These are phyloP conservation scores for Komagataella populi DNA, from an alignment of 805 yeast species.

Conservation along the genomic window DNA sequence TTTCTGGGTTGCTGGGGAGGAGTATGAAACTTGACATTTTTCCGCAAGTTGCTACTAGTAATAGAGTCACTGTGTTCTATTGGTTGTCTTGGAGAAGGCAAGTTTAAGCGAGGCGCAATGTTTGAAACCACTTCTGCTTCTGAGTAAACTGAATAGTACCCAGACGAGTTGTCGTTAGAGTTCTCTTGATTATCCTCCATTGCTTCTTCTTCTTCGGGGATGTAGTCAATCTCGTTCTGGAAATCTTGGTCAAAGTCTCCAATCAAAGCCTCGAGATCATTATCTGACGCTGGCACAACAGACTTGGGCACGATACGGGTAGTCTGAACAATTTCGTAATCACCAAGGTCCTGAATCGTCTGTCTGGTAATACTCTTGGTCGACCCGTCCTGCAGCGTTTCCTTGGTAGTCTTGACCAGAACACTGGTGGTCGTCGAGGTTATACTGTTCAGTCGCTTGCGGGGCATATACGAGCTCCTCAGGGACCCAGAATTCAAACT, in stretches of 20 bases:
- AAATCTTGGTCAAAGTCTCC: conserved; percentile 14
- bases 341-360: conserved; percentile 34
- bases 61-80: not conserved
- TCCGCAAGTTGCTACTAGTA: conserved; percentile 3
- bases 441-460: conserved; percentile 6
- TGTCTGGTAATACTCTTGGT: conserved; percentile 42
- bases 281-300: conserved; percentile 8
- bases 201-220: not conserved
- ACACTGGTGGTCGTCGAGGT: conserved; percentile 9
- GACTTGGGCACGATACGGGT: conserved; percentile 19
- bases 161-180: not conserved
- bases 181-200: not conserved
- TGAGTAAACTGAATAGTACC: not conserved
- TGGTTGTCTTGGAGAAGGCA: not conserved
- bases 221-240: not conserved
- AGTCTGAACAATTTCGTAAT: conserved; percentile 32
- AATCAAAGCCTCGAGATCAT: conserved; percentile 15
- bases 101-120: not conserved
- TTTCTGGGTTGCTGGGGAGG: conserved; percentile 1
- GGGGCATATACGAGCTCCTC: not conserved
- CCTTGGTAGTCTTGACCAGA: conserved; percentile 35
- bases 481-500: conserved; percentile 12
- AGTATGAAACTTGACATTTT: conserved; percentile 11
- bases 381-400: conserved; percentile 34
- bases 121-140: conserved; percentile 10